phyloP scores from a whole-genome alignment of 225 moss, liverwort and hornwort genomes.

The Physcomitrium patens region DNA sequence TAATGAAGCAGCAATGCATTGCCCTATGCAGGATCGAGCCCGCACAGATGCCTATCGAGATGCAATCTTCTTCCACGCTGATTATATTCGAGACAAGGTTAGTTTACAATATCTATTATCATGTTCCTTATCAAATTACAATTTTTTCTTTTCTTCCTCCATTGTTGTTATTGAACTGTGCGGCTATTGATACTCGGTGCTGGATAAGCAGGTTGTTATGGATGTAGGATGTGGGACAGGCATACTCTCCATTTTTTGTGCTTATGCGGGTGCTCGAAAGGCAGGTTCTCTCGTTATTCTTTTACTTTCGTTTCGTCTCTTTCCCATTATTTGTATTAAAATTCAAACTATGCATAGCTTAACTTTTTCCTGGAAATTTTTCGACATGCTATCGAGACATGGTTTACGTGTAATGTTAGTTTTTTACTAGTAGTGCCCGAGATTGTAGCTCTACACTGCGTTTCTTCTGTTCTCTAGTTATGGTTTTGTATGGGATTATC shows the following conservation, averaged over 20 bases:
- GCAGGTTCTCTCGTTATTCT: slow-evolving; percentile 27
- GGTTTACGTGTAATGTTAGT: slow-evolving; percentile 9
- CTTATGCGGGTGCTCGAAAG: slow-evolving; percentile 88
- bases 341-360: not conserved
- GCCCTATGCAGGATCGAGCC: slow-evolving; percentile 67
- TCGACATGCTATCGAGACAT: not conserved
- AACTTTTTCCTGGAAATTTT: not conserved
- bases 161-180: not conserved
- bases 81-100: slow-evolving; percentile 82
- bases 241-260: slow-evolving; percentile 96
- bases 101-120: not conserved
- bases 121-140: too few species aligned
- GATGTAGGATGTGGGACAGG: slow-evolving; percentile 98
- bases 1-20: not conserved
- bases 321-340: not conserved
- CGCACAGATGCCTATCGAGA: slow-evolving; percentile 93
- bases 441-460: slow-evolving; percentile 8
- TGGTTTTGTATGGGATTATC: slow-evolving; percentile 11
- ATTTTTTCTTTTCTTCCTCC: not conserved
- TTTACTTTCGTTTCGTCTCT: slow-evolving; percentile 1
- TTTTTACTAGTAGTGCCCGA: not conserved
- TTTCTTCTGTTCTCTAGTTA: slow-evolving; percentile 1
- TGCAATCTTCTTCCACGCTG: slow-evolving; percentile 75
- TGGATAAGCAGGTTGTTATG: slow-evolving; percentile 75
- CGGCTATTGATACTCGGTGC: slow-evolving; percentile 19